Conservation (phyloP, 2,329 filamentous ascomycete genomes). For the Orbilia quercus region DNA sequence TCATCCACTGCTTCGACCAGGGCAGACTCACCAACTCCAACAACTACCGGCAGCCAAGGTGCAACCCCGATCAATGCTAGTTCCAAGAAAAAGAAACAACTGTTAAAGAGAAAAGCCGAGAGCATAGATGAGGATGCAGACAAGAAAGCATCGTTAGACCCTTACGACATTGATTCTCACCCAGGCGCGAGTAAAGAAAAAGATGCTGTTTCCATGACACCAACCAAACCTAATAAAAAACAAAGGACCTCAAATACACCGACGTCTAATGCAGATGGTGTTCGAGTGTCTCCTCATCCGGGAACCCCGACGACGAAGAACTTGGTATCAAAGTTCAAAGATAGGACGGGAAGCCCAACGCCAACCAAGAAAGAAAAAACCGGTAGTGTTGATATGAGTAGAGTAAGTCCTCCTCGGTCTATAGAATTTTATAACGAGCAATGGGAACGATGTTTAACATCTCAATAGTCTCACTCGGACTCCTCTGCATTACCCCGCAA, state of each 20-base stretch:
- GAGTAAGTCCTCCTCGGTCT: constrained; percentile 17
- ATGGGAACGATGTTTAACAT: background rate
- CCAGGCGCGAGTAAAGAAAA: constrained; percentile 39
- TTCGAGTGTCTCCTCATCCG: constrained; percentile 47
- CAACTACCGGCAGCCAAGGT: constrained; percentile 2
- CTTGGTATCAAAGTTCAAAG: constrained; percentile 48
- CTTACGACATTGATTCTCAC: constrained; percentile 50
- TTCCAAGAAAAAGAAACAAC: constrained; percentile 47
- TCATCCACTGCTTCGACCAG: constrained; percentile 31
- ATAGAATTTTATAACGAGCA: background rate
- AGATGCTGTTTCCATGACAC: constrained; percentile 27
- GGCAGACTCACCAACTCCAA: constrained; percentile 36
- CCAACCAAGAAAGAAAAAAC: constrained; percentile 47
- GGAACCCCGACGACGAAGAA: constrained; percentile 47
- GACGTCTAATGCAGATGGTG: constrained; percentile 26
- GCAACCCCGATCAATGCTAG: constrained; percentile 7
- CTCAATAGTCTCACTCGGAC: constrained; percentile 44
- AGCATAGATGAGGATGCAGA: constrained; percentile 45
- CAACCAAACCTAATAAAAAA: constrained; percentile 49
- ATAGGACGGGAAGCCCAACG: constrained; percentile 44
- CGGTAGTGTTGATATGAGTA: constrained; percentile 32
- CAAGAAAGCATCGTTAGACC: constrained; percentile 32
- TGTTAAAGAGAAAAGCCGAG: constrained; percentile 53
- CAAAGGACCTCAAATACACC: constrained; percentile 52
- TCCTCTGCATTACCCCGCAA: constrained; percentile 23